Evolutionary conservation across 352 stramenopile species (phyloP).

Genomic region (Globisporangium iwayamae): DNA sequence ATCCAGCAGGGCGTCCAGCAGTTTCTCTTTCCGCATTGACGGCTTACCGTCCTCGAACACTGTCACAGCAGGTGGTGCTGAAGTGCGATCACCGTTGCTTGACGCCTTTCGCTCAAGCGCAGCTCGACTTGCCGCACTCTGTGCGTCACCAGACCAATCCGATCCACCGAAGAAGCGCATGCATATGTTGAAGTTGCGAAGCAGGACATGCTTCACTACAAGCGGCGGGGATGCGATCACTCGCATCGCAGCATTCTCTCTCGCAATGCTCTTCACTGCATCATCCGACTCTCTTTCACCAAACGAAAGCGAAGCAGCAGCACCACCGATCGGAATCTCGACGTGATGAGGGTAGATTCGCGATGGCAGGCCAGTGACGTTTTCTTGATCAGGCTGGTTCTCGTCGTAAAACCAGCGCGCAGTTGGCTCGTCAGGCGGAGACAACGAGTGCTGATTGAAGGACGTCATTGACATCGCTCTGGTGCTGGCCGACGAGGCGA

Average conservation of each 20-base stretch:
- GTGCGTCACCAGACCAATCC: constrained; percentile 67
- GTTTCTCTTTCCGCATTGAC: constrained; percentile 52
- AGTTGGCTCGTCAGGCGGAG: constrained; percentile 66
- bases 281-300: constrained; percentile 79
- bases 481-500: constrained; percentile 54
- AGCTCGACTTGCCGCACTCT: constrained; percentile 32
- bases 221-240: constrained; percentile 42
- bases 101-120: constrained; percentile 8
- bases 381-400: constrained; percentile 22
- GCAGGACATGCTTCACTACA: constrained; percentile 75
- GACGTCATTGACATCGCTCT: constrained; percentile 37
- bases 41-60: constrained; percentile 5
- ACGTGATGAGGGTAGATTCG: constrained; percentile 85
- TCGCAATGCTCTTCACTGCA: constrained; percentile 65
- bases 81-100: background rate
- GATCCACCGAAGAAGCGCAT: constrained; percentile 86
- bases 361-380: constrained; percentile 49
- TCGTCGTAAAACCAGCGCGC: constrained; percentile 84
- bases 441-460: constrained; percentile 39
- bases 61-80: background rate
- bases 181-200: constrained; percentile 86
- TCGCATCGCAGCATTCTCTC: constrained; percentile 55
- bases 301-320: constrained; percentile 81
- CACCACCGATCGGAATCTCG: constrained; percentile 81
- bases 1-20: constrained; percentile 77